Conservation (phyloP, 2,329 filamentous ascomycete genomes). For the Myotisia sp. region DNA sequence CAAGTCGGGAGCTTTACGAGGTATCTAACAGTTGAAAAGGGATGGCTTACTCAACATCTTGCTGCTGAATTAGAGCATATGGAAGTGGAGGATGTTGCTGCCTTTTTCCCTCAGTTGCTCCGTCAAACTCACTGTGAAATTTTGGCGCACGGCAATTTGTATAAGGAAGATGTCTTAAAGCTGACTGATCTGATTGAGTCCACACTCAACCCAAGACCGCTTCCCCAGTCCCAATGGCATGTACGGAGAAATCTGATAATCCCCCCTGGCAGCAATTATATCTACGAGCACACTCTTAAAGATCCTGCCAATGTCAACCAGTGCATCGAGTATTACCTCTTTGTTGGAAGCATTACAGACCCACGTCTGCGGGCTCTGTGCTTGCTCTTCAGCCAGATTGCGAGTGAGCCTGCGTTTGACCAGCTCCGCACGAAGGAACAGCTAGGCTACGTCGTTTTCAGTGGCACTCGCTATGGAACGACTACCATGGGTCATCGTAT, state of each 20-base stretch:
- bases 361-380: constrained; percentile 59
- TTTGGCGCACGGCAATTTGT: constrained; percentile 79
- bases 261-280: constrained; percentile 64
- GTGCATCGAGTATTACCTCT: constrained; percentile 65
- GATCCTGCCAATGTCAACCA: constrained; percentile 85
- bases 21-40: constrained; percentile 63
- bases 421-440: constrained; percentile 94
- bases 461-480: constrained; percentile 54
- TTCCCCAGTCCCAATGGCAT: constrained; percentile 68
- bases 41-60: constrained; percentile 67
- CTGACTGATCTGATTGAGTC: constrained; percentile 71
- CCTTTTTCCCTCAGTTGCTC: constrained; percentile 68
- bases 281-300: constrained; percentile 66
- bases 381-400: constrained; percentile 73
- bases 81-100: constrained; percentile 57
- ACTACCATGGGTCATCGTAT: constrained; percentile 77
- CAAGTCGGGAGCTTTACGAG: constrained; percentile 72
- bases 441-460: constrained; percentile 91
- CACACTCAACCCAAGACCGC: constrained; percentile 55
- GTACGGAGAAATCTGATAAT: constrained; percentile 63
- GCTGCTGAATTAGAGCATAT: constrained; percentile 61
- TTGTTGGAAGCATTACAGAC: constrained; percentile 55
- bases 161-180: constrained; percentile 81
- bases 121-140: constrained; percentile 77
- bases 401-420: constrained; percentile 86